Conservation (phyloP, 2,329 filamentous ascomycete species). For the Ramularia collo-cygni region DNA sequence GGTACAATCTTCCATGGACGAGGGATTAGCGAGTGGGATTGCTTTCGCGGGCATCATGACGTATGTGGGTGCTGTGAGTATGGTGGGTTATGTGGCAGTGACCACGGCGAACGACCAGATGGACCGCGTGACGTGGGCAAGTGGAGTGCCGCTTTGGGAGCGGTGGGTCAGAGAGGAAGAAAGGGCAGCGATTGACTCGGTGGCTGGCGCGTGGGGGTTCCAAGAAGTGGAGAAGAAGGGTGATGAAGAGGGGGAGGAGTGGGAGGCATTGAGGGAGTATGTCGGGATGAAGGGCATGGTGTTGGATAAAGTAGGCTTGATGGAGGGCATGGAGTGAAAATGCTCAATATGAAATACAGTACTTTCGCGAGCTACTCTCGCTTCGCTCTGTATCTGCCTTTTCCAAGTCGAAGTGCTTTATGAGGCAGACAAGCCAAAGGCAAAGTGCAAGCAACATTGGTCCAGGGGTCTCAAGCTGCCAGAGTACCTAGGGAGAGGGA, state of each 20-base stretch:
- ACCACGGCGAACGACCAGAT: slow-evolving; percentile 92
- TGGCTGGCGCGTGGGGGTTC: slow-evolving; percentile 89
- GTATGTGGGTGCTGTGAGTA: slow-evolving; percentile 74
- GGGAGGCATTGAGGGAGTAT: slow-evolving; percentile 79
- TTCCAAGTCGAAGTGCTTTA: no score
- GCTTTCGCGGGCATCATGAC: slow-evolving; percentile 75
- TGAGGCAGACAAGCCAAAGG: no score
- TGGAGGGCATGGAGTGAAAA: slow-evolving; percentile 80
- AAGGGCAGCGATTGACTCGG: slow-evolving; percentile 73
- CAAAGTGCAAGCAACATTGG: no score
- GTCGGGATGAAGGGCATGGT: slow-evolving; percentile 80
- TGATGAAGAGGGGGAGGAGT: slow-evolving; percentile 85
- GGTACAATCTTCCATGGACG: slow-evolving; percentile 71
- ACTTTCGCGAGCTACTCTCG: no score
- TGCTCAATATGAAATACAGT: no score
- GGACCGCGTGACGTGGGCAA: slow-evolving; percentile 84
- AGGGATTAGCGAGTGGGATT: slow-evolving; percentile 64
- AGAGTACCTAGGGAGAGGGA: no score
- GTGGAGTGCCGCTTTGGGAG: slow-evolving; percentile 70
- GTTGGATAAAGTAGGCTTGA: slow-evolving; percentile 78
- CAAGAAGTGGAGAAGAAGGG: slow-evolving; percentile 71
- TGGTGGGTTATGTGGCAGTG: slow-evolving; percentile 75
- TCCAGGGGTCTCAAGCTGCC: no score
- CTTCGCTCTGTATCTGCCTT: no score
- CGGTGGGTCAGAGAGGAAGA: slow-evolving; percentile 89